Evolutionary conservation across 768 basidiomycete species (phyloP), one percentile per base, ranked within the genome.

Genomic region (Rhizopogon sp.): DNA sequence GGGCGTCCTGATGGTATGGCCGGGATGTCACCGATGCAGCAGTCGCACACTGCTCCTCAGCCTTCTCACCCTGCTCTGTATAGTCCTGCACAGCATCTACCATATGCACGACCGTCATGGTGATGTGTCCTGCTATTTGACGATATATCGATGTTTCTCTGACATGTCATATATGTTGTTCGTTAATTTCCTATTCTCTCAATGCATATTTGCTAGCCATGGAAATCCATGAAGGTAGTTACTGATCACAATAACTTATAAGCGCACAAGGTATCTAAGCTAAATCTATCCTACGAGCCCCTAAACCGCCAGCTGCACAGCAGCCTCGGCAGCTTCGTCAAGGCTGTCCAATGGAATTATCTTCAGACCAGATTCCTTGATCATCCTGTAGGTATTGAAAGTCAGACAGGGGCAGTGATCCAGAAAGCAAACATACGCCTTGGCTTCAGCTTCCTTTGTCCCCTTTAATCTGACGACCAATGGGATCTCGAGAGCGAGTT

Each of bases 391-490:
- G 5, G 31, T 25, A 2, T 43, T 39, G 51, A 42, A 45, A n/a
- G 61, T 57, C 52, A 56, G 60, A n/a, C 43, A 17, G 31, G 6
- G n/a, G 16, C 44, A 39, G 31, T 1, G 6, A 0, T 43, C 31
- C 31, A 44, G 13, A 44, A 20, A 50, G 53, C 39, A 49, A 9
- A 79, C 90, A 61, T 72, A 97, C 94, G 87, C 76, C 75, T 98
- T 98, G 3, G 97, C 96, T 72, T 98, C 96, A 37, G 75, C 76
- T 71, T 98, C 96, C 74, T 94, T 99, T 17, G 95, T 99, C 50
- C 97, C 97, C 74, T 99, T 97, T 60, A 99, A 77, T 59, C 97
- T 81, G 40, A 99, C 97, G 58, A 99, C 83, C 46, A 99, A 71
- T 45, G 97, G 97, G 56, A 98, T 87, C 7, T 71, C 81, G 55